These are phyloP conservation scores for Colletotrichum somersetense DNA, from an alignment of 2,329 filamentous ascomycete species.

Conservation along the genomic window DNA sequence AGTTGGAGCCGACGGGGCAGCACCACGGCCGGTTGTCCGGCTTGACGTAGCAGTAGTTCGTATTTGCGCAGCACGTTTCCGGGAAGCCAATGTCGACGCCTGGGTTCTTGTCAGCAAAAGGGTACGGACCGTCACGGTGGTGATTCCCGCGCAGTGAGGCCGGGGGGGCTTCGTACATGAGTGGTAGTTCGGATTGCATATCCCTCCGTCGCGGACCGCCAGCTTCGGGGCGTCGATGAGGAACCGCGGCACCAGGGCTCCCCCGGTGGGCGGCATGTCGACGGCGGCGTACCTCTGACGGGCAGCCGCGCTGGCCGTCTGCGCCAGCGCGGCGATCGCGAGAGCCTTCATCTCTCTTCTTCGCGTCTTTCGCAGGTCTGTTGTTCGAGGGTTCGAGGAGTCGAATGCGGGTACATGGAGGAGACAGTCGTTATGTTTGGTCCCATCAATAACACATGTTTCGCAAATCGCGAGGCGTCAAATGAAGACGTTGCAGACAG, in stretches of 20 bases:
- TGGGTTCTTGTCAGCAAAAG: conserved; percentile 43
- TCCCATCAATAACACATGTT: neutral
- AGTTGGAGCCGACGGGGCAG: conserved; percentile 59
- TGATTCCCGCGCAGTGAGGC: neutral
- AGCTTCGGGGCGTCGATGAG: conserved; percentile 37
- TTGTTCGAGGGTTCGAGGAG: neutral
- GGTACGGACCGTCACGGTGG: neutral
- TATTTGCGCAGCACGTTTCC: conserved; percentile 58
- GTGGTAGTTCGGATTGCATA: conserved; percentile 31
- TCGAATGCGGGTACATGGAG: neutral
- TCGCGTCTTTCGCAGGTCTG: neutral
- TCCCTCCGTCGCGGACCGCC: conserved; percentile 36
- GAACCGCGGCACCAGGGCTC: conserved; percentile 39
- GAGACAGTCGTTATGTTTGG: neutral
- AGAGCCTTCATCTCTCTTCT: conserved; percentile 2
- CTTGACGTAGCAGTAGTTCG: conserved; percentile 61
- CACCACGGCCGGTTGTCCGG: conserved; percentile 51
- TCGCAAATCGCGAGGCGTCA: neutral
- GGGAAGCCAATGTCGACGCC: conserved; percentile 57
- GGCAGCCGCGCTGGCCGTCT: conserved; percentile 17
- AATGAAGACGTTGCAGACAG: neutral
- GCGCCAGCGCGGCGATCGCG: conserved; percentile 15
- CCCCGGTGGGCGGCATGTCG: conserved; percentile 29
- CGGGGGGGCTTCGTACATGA: conserved; percentile 29
- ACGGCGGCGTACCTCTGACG: conserved; percentile 36